Evolutionary conservation across 371 early-diverging fungal species (phyloP).

Genomic region (Mortierella sp.): DNA sequence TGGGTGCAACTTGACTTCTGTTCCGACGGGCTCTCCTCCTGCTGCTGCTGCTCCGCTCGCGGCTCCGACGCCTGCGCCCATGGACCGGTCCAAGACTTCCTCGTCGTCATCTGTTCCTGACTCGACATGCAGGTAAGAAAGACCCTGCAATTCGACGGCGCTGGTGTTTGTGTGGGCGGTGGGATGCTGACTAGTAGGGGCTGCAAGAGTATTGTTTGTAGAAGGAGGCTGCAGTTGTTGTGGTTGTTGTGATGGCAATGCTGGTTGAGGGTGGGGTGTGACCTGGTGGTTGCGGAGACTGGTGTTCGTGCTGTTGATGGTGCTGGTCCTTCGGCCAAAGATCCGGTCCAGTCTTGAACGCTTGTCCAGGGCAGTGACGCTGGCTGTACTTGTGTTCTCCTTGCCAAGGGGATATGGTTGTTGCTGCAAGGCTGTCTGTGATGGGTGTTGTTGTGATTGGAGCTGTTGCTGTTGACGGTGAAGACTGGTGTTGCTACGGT

Average conservation of each 20-base stretch:
- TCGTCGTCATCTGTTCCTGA: conserved; percentile 43
- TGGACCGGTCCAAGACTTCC: conserved; percentile 26
- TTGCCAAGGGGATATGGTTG: conserved; percentile 2
- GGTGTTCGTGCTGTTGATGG: conserved; percentile 17
- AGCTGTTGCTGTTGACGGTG: conserved; percentile 14
- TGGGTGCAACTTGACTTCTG: conserved; percentile 55
- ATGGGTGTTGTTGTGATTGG: not conserved
- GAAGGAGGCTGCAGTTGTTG: conserved; percentile 13
- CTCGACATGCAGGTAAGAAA: conserved; percentile 42
- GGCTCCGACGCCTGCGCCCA: conserved; percentile 27
- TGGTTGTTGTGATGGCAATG: conserved; percentile 8
- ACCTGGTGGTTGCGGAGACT: conserved; percentile 35
- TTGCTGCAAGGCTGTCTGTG: conserved; percentile 5
- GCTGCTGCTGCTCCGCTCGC: conserved; percentile 8
- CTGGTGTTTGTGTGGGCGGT: conserved; percentile 13
- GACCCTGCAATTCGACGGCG: conserved; percentile 22
- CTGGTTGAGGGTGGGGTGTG: conserved; percentile 35
- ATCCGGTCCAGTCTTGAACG: conserved; percentile 40
- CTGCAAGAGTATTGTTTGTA: conserved; percentile 16
- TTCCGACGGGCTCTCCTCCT: conserved; percentile 15
- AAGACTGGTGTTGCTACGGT: conserved; percentile 43
- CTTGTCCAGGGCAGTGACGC: conserved; percentile 22
- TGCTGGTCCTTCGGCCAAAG: conserved; percentile 43
- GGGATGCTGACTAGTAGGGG: conserved; percentile 8
- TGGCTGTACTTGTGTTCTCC: not conserved